These are phyloP conservation scores for Obelidium mucronatum DNA, from an alignment of 192 early-diverging fungal species.

Conservation along the genomic window DNA sequence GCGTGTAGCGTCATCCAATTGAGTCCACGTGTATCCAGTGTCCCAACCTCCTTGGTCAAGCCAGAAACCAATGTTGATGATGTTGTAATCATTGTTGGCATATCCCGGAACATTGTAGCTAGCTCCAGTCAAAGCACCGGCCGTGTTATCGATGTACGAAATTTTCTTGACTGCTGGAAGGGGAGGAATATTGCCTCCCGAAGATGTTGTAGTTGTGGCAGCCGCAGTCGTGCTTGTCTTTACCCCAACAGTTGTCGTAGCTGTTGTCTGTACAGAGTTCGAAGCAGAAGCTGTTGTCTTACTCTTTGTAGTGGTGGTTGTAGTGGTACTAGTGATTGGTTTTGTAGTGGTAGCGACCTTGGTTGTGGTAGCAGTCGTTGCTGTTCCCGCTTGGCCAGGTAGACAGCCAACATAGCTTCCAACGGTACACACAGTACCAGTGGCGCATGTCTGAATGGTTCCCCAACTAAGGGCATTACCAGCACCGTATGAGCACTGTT, in stretches of 20 bases:
- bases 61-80: conserved; percentile 49
- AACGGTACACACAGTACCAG: not conserved
- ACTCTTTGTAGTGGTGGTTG: no score
- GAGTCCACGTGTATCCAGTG: conserved; percentile 34
- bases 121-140: conserved; percentile 21
- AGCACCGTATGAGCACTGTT: conserved; percentile 15
- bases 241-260: not conserved
- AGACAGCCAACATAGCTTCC: not conserved
- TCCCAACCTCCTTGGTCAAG: conserved; percentile 31
- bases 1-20: conserved; percentile 42
- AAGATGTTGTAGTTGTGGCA: conserved; percentile 2
- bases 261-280: no score
- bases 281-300: no score
- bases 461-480: not conserved
- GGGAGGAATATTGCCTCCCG: conserved; percentile 20
- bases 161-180: conserved; percentile 38
- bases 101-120: conserved; percentile 43
- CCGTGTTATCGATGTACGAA: conserved; percentile 46
- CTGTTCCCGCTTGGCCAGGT: no score
- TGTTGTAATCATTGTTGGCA: conserved; percentile 46
- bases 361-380: not conserved
- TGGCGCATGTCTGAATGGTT: not conserved
- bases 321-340: conserved; percentile 28
- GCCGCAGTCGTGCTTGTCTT: not conserved
- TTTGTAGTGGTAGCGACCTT: not conserved